Evolutionary conservation across 2,329 filamentous ascomycete species (phyloP), one percentile per base, ranked within the genome.

Genomic region (Orbilia ellipsospora): DNA sequence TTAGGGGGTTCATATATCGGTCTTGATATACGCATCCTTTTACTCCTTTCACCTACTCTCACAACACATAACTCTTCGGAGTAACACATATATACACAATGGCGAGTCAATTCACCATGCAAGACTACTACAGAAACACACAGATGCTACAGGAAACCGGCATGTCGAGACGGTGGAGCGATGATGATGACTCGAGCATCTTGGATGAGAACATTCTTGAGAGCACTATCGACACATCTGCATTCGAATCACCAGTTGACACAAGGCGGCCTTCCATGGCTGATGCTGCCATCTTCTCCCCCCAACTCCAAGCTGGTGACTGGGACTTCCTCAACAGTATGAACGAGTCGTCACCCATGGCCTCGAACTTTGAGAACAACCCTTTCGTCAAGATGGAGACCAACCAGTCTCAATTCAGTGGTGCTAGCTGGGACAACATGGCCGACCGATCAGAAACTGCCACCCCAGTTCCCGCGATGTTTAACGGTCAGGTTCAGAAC

Each of bases 241-340:
- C 79, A 67, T 78, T 79, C 73, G 78, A 79, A 66, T 80, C 79
- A 28, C 78, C 79, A 10, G 78, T 79, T 64, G 79, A 80, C 65
- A 69, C 69, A 65, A 68, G 74, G 69, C 73, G 73, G 61, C 65
- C 65, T 13, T 77, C 73, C 16, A 70, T 77, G 65, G 73, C 66
- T 57, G 73, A 77, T 28, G 60, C 73, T 26, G 73, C 65, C 51
- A 77, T 77, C 55, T 77, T 70, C 55, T 77, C 73, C 52, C 88
- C 51, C 88, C 88, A 48, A 87, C 89, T 81, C 87, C 86, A 68
- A 88, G 87, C 81, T 85, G 88, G 74, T 87, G 89, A 52, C 79
- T 66, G 85, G 84, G 13, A 82, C 83, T 73, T 80, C 79, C 40
- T 83, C 84, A 45, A 84, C 84, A 48, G 84, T 85, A 73, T 80